Conservation (phyloP, 768 basidiomycete species). For the Mycena albidolilacea region DNA sequence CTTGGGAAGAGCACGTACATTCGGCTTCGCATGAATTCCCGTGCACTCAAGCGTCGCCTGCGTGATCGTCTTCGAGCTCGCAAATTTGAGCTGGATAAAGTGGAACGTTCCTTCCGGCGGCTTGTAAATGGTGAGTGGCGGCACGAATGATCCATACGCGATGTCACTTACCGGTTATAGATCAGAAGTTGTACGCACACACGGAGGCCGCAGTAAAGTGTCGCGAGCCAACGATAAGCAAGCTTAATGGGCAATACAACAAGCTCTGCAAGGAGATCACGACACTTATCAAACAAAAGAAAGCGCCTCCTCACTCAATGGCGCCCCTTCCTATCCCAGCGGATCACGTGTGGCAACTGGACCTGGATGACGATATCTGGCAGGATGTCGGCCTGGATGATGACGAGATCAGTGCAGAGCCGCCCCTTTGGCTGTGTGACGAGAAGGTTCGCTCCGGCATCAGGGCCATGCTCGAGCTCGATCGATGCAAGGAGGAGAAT, state of each 20-base stretch:
- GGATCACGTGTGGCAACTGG: conserved; percentile 43
- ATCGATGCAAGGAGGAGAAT: too few relatives aligned
- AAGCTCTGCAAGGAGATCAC: conserved; percentile 38
- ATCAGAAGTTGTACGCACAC: too few relatives aligned
- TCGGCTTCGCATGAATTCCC: conserved; percentile 3
- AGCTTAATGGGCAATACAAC: conserved; percentile 41
- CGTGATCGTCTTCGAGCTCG: background rate
- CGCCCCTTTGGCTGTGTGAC: too few relatives aligned
- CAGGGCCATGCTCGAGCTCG: too few relatives aligned
- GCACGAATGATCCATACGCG: too few relatives aligned
- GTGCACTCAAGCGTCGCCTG: conserved; percentile 11
- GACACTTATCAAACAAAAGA: conserved; percentile 34
- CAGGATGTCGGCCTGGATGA: conserved; percentile 48
- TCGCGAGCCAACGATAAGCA: conserved; percentile 38
- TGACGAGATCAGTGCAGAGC: too few relatives aligned
- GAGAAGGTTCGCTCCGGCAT: too few relatives aligned
- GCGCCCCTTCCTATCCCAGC: conserved; percentile 38
- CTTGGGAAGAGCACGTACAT: conserved; percentile 1
- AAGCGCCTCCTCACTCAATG: conserved; percentile 39
- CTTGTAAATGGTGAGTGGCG: background rate
- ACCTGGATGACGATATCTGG: conserved; percentile 51
- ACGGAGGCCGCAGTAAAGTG: conserved; percentile 3
- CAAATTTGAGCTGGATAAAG: conserved; percentile 10
- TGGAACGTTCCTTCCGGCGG: background rate
- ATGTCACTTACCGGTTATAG: too few relatives aligned